Base-by-base conservation (phyloP, 805 yeast species). In the Cyberlindnera americana region DNA sequence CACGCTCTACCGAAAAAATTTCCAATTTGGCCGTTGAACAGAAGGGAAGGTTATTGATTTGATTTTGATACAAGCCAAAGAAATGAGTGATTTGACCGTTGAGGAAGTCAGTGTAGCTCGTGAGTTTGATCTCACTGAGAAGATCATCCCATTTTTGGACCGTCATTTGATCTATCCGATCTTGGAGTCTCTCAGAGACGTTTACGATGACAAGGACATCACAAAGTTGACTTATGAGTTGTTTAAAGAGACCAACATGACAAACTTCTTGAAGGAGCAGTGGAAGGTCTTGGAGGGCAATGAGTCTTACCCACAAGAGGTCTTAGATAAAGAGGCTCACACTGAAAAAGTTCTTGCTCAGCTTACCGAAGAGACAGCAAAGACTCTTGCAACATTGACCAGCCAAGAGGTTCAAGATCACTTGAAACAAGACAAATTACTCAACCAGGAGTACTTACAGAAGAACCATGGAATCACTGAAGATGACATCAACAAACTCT, bases 231-330 rank as follows among this genome's bases (percentile, higher is more conserved):
- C 73, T 48, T 75, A 66, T 48, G 75, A 77, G 45, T 59, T 78
- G 40, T 64, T 78, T 49, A 73, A 74, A 53, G 81, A 75, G 38
- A 74, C 83, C 28, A 67, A 74, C 52, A 74, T 78, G 81, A 65
- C 66, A 31, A 68, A 67, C 44, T 75, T 74, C 53, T 60, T 72
- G 38, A 67, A 67, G 41, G 69, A 67, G 28, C 67, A 72, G 47
- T 73, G 66, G 62, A 51, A 57, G 33, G 55, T 60, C 29, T 59
- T 76, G 32, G 54, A 73, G 49, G 70, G 70, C 15, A 62, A 47
- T 12, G 57, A 61, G 19, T 53, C 50, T 8, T 56, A 65, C 11
- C 78, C 81, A 36, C 48, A 52, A n/a, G 76, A 70, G 30, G 47
- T 72, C 4, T 40, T 56, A 7, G 62, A 57, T 29, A 69, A 65